Conservation (phyloP, 2,329 filamentous ascomycete species). For the Penicillium paneum region DNA sequence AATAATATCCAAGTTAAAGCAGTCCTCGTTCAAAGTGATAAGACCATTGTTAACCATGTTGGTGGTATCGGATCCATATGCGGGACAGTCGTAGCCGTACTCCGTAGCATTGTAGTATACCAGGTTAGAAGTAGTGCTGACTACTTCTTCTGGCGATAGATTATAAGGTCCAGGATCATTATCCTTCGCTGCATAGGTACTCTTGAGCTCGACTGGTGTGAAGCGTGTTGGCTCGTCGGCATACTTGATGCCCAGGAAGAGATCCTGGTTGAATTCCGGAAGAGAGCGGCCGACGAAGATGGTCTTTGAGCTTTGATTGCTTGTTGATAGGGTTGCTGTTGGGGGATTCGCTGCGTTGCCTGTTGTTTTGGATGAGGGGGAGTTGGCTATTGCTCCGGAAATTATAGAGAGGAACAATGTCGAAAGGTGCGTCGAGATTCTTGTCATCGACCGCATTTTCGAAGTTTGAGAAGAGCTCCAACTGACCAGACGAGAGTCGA, state of each 20-base stretch:
- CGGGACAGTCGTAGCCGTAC: conserved; percentile 33
- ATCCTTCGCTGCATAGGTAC: conserved; percentile 19
- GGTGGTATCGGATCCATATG: conserved; percentile 30
- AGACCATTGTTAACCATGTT: conserved; percentile 20
- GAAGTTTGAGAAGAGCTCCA: background rate
- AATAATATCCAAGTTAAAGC: conserved; percentile 30
- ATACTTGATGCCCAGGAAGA: conserved; percentile 32
- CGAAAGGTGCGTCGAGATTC: background rate
- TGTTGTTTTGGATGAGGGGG: background rate
- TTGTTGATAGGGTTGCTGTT: conserved; percentile 13
- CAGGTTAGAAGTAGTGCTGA: background rate
- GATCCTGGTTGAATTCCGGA: conserved; percentile 27
- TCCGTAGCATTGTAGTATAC: conserved; percentile 29
- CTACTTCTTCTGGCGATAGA: background rate
- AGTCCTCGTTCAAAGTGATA: conserved; percentile 25
- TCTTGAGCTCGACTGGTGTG: conserved; percentile 25
- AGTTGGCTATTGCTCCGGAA: background rate
- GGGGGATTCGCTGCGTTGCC: conserved; percentile 20
- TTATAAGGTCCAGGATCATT: conserved; percentile 19
- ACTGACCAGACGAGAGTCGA: background rate
- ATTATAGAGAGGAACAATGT: background rate
- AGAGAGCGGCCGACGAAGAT: conserved; percentile 28
- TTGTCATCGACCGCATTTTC: background rate
- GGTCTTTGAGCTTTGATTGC: conserved; percentile 8
- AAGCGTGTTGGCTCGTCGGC: conserved; percentile 29